phyloP scores from a whole-genome alignment of 2,329 filamentous ascomycete species.

The Elsinoe fawcettii region DNA sequence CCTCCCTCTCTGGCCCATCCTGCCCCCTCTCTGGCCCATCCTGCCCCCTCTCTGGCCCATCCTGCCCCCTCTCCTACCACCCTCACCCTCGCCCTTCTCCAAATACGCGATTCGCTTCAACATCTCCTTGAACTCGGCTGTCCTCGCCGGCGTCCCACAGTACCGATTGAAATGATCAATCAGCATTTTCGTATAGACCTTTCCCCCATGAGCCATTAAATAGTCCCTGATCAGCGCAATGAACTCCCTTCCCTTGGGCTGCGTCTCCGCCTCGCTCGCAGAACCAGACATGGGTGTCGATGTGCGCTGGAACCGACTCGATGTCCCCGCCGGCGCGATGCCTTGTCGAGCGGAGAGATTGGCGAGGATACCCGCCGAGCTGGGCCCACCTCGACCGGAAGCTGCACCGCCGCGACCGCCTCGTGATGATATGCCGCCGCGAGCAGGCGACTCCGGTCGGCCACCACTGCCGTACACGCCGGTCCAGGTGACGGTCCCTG shows the following conservation, averaged over 20 bases:
- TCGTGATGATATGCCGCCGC: constrained; percentile 35
- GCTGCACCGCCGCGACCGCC: constrained; percentile 31
- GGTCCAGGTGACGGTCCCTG: constrained; percentile 90
- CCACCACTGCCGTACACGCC: constrained; percentile 74
- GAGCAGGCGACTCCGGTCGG: constrained; percentile 50
- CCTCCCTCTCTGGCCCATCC: constrained; percentile 48
- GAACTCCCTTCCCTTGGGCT: constrained; percentile 37
- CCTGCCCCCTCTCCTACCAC: constrained; percentile 49
- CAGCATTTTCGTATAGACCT: constrained; percentile 72
- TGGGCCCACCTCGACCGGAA: constrained; percentile 29
- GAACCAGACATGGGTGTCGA: constrained; percentile 23
- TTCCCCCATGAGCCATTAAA: constrained; percentile 67
- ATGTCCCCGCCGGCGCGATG: constrained; percentile 14
- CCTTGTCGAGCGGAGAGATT: constrained; percentile 38
- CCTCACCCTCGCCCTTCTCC: constrained; percentile 54
- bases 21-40: constrained; percentile 52
- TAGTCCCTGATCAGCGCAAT: constrained; percentile 62
- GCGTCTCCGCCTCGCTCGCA: constrained; percentile 17
- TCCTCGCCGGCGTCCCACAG: constrained; percentile 60
- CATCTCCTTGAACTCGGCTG: constrained; percentile 73
- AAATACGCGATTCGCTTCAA: constrained; percentile 68
- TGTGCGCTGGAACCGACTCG: constrained; percentile 18
- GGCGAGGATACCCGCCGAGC: constrained; percentile 36
- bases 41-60: constrained; percentile 46
- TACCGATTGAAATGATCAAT: constrained; percentile 84